Evolutionary conservation across 768 basidiomycete species (phyloP), one percentile per base, ranked within the genome.

Genomic region (Boletus vinaceobasis): DNA sequence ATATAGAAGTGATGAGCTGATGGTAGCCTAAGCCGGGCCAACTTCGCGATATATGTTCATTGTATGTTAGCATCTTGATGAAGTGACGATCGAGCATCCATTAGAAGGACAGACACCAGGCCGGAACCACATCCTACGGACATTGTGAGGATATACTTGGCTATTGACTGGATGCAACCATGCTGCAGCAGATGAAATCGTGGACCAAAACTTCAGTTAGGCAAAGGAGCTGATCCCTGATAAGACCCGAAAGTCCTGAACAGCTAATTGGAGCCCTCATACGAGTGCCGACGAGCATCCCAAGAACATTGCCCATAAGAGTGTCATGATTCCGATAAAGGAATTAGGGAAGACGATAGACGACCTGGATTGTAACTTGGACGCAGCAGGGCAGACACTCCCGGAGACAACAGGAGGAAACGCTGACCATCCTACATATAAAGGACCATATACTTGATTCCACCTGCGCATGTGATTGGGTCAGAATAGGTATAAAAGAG

Each of bases 1-100:
- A 65, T 39, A 53, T 46, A 2, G 65, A 69, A 31, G 65, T 61
- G n/a, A 67, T 59, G 60, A 44, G 38, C 50, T 58, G 50, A 55
- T 50, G 15, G 48, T 49, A 26, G 33, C 46, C 47, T 39, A 50
- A 50, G 31, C 37, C 31, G 11, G 23, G 27, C 31, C 29, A 21
- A 31, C 33, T 40, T 36, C 15, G 33, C 17, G 44, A 36, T 47
- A 23, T 21, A 19, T 50, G 45, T 58, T 50, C 47, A 31, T 39
- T 31, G 26, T 39, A 35, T 29, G 44, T 43, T 19, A 23, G 14
- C 26, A 33, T 23, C 39, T 55, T 29, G 57, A 45, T 17, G n/a
- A 32, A 14, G 11, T 51, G n/a, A 21, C 10, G 39, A 27, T 60
- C 14, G 33, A 32, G 27, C 29, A n/a, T 51, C 13, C 17, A 23